These are phyloP conservation scores for Alternaria arborescens DNA, from an alignment of 2,329 filamentous ascomycete species.

Conservation along the genomic window DNA sequence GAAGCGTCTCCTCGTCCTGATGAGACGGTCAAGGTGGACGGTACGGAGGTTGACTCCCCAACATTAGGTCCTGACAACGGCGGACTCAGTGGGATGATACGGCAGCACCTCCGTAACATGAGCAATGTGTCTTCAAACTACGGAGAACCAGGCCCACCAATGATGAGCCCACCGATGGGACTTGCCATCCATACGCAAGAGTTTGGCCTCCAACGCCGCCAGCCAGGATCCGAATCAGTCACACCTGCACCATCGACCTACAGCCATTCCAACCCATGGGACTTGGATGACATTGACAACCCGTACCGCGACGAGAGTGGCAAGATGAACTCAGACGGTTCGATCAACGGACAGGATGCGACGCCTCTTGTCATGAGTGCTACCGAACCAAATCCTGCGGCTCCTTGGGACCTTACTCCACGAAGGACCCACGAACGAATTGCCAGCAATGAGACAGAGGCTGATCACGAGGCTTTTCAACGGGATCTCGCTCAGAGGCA, in stretches of 20 bases:
- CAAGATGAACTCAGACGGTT: slow-evolving; percentile 48
- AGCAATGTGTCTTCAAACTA: slow-evolving; percentile 86
- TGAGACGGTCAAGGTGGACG: slow-evolving; percentile 15
- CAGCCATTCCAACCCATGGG: slow-evolving; percentile 64
- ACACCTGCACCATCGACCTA: slow-evolving; percentile 59
- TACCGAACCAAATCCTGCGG: slow-evolving; percentile 21
- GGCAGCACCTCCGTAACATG: slow-evolving; percentile 81
- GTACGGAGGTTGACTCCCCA: slow-evolving; percentile 71
- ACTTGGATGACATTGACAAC: slow-evolving; percentile 61
- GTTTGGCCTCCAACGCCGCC: slow-evolving; percentile 36
- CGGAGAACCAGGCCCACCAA: slow-evolving; percentile 43
- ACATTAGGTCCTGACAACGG: slow-evolving; percentile 72
- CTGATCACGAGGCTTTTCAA: slow-evolving; percentile 74
- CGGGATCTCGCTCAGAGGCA: slow-evolving; percentile 75
- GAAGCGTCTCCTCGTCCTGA: slow-evolving; percentile 19
- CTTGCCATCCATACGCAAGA: slow-evolving; percentile 49
- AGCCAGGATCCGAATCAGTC: slow-evolving; percentile 45
- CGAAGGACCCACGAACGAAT: slow-evolving; percentile 58
- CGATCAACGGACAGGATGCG: slow-evolving; percentile 37
- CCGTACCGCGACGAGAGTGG: slow-evolving; percentile 48
- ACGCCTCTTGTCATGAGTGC: slow-evolving; percentile 20
- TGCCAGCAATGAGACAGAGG: slow-evolving; percentile 60
- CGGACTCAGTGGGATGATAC: slow-evolving; percentile 82
- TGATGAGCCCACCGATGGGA: slow-evolving; percentile 56
- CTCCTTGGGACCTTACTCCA: slow-evolving; percentile 60